phyloP scores from a whole-genome alignment of 441 rosid species.

The Eutrema salsugineum region DNA sequence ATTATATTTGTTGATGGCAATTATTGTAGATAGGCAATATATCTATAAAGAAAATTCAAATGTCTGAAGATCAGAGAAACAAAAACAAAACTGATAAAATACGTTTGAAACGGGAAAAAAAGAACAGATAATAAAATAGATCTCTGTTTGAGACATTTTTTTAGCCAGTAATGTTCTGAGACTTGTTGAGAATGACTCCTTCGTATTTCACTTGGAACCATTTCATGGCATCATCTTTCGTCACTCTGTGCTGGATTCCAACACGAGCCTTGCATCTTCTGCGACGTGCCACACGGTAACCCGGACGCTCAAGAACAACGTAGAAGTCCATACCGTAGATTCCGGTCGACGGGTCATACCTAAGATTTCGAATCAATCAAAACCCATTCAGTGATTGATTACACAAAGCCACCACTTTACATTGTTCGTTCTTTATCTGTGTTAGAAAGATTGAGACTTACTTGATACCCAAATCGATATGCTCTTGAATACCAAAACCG shows the following conservation, averaged over 20 bases:
- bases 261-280: slow-evolving; percentile 84
- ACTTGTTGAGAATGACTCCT: slow-evolving; percentile 87
- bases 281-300: slow-evolving; percentile 81
- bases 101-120: background rate
- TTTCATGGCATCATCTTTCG: slow-evolving; percentile 88
- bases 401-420: background rate
- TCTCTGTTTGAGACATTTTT: background rate
- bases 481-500: slow-evolving; percentile 87
- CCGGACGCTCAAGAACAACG: slow-evolving; percentile 83
- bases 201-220: slow-evolving; percentile 94
- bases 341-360: slow-evolving; percentile 94
- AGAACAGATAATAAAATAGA: background rate
- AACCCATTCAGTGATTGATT: background rate
- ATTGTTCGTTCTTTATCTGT: background rate
- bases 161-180: slow-evolving; percentile 49
- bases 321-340: slow-evolving; percentile 92
- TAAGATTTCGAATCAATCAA: slow-evolving; percentile 2
- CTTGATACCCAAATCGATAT: slow-evolving; percentile 84
- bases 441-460: slow-evolving; percentile 14
- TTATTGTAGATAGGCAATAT: background rate
- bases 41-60: background rate
- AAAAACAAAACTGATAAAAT: slow-evolving; percentile 18
- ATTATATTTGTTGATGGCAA: background rate
- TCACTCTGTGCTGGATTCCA: slow-evolving; percentile 84
- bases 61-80: slow-evolving; percentile 1